Evolutionary conservation across 202 grass and related monocot species (phyloP).

Genomic region (Panicum hallii): DNA sequence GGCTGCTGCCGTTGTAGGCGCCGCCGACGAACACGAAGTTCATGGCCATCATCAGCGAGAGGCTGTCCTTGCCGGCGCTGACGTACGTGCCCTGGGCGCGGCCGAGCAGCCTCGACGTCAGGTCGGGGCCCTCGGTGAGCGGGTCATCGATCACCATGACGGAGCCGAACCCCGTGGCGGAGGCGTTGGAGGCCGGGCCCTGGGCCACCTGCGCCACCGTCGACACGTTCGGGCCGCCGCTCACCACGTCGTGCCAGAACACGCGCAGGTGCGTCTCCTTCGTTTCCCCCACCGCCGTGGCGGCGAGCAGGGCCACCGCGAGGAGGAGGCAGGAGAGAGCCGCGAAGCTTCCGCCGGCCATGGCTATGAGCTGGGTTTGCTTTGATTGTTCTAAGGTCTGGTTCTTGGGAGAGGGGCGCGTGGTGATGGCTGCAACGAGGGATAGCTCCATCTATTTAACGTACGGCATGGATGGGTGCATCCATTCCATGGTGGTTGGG

Average conservation of each 20-base stretch:
- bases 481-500: background rate
- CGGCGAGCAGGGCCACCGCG: background rate
- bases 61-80: slow-evolving; percentile 10
- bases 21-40: slow-evolving; percentile 59
- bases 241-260: slow-evolving; percentile 66
- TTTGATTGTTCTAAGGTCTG: background rate
- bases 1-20: slow-evolving; percentile 60
- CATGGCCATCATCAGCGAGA: slow-evolving; percentile 68
- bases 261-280: slow-evolving; percentile 41
- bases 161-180: slow-evolving; percentile 28
- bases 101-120: slow-evolving; percentile 40
- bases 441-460: background rate
- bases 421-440: background rate
- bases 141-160: slow-evolving; percentile 59
- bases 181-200: background rate
- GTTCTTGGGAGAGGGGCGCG: background rate
- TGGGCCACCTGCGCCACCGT: slow-evolving; percentile 34
- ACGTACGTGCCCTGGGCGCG: slow-evolving; percentile 66
- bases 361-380: background rate
- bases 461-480: background rate
- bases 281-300: background rate
- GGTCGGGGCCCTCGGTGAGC: slow-evolving; percentile 55
- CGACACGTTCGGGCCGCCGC: slow-evolving; percentile 51
- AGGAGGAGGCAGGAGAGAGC: background rate
- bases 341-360: background rate